A percentile compares a stretch with the other conserved stretches of the same genome.
Conservation (phyloP, 306 rosid genomes). For the Vigna mungo region DNA sequence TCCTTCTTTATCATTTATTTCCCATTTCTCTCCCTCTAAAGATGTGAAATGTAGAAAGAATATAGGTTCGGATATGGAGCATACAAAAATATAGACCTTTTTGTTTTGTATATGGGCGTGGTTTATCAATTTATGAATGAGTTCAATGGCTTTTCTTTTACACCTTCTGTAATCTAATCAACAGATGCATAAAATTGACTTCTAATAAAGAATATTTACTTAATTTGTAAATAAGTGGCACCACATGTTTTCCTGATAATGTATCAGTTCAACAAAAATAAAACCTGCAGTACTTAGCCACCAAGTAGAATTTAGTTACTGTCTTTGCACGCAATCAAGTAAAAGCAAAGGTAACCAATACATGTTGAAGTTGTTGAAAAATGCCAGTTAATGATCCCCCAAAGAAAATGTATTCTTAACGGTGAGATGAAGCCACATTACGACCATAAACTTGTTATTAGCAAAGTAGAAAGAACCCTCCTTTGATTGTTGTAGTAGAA, state of each 20-base stretch:
- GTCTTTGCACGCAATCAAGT: no score
- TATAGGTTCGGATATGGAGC: conserved; percentile 11
- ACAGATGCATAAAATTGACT: background rate
- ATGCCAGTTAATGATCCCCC: no score
- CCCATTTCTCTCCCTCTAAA: conserved; percentile 5
- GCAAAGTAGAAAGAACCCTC: no score
- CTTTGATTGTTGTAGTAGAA: background rate
- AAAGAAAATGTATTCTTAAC: no score
- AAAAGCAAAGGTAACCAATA: no score
- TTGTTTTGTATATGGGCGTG: background rate
- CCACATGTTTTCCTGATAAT: background rate
- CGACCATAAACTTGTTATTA: no score
- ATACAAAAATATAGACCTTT: background rate
- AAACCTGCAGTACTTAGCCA: background rate
- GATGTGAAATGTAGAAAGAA: background rate
- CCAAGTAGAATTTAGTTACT: background rate
- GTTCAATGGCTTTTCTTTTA: background rate
- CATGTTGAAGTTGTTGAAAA: no score
- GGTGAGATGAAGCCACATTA: no score
- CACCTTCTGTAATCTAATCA: background rate
- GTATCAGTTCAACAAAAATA: background rate
- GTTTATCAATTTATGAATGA: conserved; percentile 8
- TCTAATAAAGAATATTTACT: background rate
- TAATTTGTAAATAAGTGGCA: background rate
- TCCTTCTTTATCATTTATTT: conserved; percentile 5